These are phyloP conservation scores for Monilinia fructigena DNA, from an alignment of 2,329 filamentous ascomycete species.

Conservation along the genomic window DNA sequence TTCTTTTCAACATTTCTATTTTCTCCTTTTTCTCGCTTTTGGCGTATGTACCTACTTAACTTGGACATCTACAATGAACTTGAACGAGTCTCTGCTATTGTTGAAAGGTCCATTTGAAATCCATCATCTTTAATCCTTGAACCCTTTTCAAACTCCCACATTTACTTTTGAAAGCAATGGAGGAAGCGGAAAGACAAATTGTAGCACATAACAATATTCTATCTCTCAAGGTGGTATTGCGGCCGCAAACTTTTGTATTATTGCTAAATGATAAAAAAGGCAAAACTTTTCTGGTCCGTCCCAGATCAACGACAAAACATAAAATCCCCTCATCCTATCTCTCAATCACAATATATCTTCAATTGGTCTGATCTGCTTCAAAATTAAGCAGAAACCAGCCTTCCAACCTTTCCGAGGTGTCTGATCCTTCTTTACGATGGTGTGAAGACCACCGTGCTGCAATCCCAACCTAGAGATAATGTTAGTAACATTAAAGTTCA, in stretches of 20 bases:
- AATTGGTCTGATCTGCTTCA: neutral
- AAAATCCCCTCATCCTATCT: neutral
- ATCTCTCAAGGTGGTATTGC: neutral
- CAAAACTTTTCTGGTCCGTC: neutral
- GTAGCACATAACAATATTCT: neutral
- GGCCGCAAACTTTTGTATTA: neutral
- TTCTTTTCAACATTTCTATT: neutral
- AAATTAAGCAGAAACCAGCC: neutral
- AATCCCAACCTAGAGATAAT: neutral
- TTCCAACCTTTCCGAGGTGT: neutral
- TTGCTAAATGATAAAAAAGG: constrained; percentile 4
- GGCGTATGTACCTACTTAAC: neutral
- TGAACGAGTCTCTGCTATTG: neutral
- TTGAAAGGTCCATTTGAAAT: neutral
- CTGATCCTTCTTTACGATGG: neutral
- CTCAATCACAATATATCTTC: neutral
- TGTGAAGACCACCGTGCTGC: neutral
- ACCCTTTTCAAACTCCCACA: neutral
- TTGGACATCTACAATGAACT: neutral
- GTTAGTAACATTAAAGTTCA: neutral
- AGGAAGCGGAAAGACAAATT: neutral
- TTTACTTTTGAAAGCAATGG: neutral
- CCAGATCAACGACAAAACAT: neutral
- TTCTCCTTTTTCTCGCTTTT: neutral
- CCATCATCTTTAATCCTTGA: too few species aligned